Conservation (phyloP, 1,284 basidiomycete species). For the Pyrrhoderma noxium region DNA sequence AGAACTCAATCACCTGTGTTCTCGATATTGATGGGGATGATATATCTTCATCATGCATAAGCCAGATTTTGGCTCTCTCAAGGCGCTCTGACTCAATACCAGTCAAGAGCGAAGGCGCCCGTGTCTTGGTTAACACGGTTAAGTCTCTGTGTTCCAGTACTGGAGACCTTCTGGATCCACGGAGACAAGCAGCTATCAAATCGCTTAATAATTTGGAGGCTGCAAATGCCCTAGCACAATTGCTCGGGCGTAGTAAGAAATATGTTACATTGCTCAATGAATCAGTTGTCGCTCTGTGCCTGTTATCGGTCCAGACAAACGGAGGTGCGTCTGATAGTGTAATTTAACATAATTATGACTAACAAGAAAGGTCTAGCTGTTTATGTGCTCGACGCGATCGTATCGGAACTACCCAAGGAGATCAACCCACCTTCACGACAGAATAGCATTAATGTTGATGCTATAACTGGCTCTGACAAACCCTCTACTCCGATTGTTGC, state of each 20-base stretch:
- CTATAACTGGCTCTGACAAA: conserved; percentile 28
- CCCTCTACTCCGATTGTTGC: conserved; percentile 32
- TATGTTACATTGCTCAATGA: conserved; percentile 88
- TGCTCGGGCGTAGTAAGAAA: conserved; percentile 70
- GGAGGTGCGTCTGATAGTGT: conserved; percentile 46
- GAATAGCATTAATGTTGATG: conserved; percentile 37
- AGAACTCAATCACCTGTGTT: conserved; percentile 54
- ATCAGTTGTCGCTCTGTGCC: conserved; percentile 74
- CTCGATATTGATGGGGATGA: conserved; percentile 33
- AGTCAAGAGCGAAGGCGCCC: conserved; percentile 83
- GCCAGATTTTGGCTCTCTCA: conserved; percentile 68
- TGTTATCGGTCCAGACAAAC: conserved; percentile 58
- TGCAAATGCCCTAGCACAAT: conserved; percentile 57
- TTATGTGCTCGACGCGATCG: conserved; percentile 52
- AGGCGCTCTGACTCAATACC: conserved; percentile 76
- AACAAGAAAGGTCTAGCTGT: conserved; percentile 34
- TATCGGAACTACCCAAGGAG: conserved; percentile 44
- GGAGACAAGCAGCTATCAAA: conserved; percentile 48
- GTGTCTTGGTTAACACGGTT: conserved; percentile 80
- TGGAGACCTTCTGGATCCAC: conserved; percentile 32
- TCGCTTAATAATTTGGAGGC: conserved; percentile 45
- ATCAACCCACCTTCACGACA: conserved; percentile 29
- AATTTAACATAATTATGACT: background rate
- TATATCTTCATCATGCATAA: conserved; percentile 40
- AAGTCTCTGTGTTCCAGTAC: conserved; percentile 58